Base-by-base conservation (phyloP, 2,329 filamentous ascomycete species). In the Aureobasidium lini region DNA sequence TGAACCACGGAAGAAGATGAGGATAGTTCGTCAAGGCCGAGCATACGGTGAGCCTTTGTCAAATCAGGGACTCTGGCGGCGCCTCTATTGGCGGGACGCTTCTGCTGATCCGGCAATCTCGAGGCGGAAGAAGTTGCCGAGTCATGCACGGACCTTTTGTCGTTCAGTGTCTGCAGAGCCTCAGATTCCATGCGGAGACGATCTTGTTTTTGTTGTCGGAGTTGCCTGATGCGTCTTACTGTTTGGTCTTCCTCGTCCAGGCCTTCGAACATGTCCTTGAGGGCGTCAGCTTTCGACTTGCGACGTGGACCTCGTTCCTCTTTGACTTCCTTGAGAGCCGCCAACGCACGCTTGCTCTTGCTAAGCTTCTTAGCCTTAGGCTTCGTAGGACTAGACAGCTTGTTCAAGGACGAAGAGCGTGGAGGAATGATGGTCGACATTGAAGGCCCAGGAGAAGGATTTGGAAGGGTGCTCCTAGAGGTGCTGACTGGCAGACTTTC, bases 181-280 rank as follows among this genome's bases (percentile, higher is more conserved):
- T 47, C 56, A 16, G 50, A 56, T 44, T 59, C 60, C 9, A 48
- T 60, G 40, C 73, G 75, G 47, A 83, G 78, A 61, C 81, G 77
- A 65, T 77, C 75, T 69, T 81, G 75, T 63, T 83, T 81, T 62
- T 81, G 80, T 64, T 81, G 77, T 66, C 80, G 80, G 34, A 85
- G 68, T 65, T 85, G 76, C 65, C 78, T 77, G 53, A 85, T 85
- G 59, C 78, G 78, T 37, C 79, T 81, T 6, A 85, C 82, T 42
- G 82, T 82, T 31, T 83, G 80, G 50, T 73, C 71, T 46, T 73
- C 69, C 54, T 75, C 70, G 18, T 69, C 71, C 46, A 73, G 62
- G 52, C 72, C 71, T 16, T 66, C 68, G 4, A 61, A 60, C 18
- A 61, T 43, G 28, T 61, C 52, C 42, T 64, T 57, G 6, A 42